These are phyloP conservation scores for Orbilia javanica DNA, from an alignment of 2,329 filamentous ascomycete species.

Conservation along the genomic window DNA sequence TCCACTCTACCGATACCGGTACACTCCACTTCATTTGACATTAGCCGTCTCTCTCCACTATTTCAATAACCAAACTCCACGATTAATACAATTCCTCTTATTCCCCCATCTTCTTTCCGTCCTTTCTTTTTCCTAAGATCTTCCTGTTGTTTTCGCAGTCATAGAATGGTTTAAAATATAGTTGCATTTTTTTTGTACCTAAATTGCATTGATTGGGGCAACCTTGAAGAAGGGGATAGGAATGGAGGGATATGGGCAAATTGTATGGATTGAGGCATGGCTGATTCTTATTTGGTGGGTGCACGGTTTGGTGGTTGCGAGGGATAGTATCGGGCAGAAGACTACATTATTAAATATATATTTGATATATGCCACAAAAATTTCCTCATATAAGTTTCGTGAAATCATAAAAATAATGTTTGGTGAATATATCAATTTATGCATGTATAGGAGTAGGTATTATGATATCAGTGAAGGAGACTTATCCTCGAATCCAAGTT, in stretches of 20 bases:
- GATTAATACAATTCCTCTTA: not conserved
- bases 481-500: too few relatives aligned
- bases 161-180: not conserved
- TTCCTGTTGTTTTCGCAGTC: not conserved
- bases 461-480: too few relatives aligned
- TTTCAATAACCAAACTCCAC: not conserved
- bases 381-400: too few relatives aligned
- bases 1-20: not conserved
- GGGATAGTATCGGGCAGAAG: too few relatives aligned
- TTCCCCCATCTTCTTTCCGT: not conserved
- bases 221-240: slow-evolving; percentile 17
- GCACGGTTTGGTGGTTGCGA: not conserved
- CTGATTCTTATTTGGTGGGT: not conserved
- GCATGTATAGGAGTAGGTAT: too few relatives aligned
- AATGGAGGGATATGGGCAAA: not conserved
- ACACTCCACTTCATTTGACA: slow-evolving; percentile 1
- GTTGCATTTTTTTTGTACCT: slow-evolving; percentile 16
- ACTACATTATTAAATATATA: too few relatives aligned
- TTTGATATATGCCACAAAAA: too few relatives aligned
- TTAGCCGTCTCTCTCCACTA: slow-evolving; percentile 9
- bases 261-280: not conserved
- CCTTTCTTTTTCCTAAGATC: not conserved
- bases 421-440: too few relatives aligned
- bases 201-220: slow-evolving; percentile 41
- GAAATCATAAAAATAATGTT: too few relatives aligned